These are phyloP conservation scores for Thielaviopsis musarum DNA, from an alignment of 2,329 filamentous ascomycete species.

Conservation along the genomic window DNA sequence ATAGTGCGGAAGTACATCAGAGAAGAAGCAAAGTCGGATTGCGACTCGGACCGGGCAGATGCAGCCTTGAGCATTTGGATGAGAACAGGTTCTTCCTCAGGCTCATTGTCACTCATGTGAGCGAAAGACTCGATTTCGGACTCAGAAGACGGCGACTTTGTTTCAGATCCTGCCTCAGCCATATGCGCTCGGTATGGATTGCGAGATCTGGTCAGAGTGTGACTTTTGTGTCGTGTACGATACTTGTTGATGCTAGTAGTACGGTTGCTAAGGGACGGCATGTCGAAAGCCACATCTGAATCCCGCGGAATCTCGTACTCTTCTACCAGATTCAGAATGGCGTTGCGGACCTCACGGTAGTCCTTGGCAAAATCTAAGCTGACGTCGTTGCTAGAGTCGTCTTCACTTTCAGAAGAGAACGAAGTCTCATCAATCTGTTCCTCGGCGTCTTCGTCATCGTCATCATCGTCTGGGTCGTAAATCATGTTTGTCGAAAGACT, in stretches of 20 bases:
- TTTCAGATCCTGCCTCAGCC: background rate
- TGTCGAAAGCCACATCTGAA: conserved; percentile 39
- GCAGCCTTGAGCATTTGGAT: conserved; percentile 62
- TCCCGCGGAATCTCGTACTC: conserved; percentile 66
- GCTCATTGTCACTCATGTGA: conserved; percentile 4
- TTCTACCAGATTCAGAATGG: conserved; percentile 63
- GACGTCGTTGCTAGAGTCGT: conserved; percentile 45
- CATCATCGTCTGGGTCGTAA: conserved; percentile 50
- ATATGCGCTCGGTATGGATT: conserved; percentile 36
- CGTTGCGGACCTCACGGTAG: conserved; percentile 65
- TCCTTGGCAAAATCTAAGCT: conserved; percentile 55
- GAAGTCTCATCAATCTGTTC: conserved; percentile 39
- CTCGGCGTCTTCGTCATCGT: conserved; percentile 16
- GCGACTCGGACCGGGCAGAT: conserved; percentile 57
- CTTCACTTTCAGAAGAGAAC: conserved; percentile 41
- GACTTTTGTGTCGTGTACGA: conserved; percentile 36
- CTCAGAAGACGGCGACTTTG: background rate
- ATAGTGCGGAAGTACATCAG: conserved; percentile 76
- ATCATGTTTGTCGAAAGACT: conserved; percentile 54
- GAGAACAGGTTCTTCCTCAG: conserved; percentile 32
- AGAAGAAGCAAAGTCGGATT: conserved; percentile 68
- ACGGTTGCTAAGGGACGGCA: conserved; percentile 54
- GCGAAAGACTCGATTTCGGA: background rate
- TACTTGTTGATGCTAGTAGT: conserved; percentile 44
- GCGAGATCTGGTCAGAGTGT: conserved; percentile 13